Percentiles rank a stretch among this genome's conserved stretches.
Conservation (phyloP, 1,139 yeast genomes). For the Nakaseomyces nivariensis region DNA sequence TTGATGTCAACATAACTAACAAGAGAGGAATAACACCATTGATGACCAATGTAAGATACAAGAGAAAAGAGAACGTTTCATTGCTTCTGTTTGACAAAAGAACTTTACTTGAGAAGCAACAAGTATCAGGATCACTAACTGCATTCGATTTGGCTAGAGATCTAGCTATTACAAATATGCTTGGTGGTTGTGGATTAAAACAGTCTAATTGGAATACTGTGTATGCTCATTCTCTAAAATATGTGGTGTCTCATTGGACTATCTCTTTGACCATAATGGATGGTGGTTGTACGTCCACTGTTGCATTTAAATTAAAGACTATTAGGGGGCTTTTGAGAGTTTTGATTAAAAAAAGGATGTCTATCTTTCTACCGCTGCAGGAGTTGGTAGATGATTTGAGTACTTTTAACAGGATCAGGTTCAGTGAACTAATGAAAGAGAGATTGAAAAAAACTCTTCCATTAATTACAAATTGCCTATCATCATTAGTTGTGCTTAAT, state of each 20-base stretch:
- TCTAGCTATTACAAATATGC: conserved; percentile 12
- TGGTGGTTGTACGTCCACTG: not conserved
- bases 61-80: conserved; percentile 49
- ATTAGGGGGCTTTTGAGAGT: conserved; percentile 8
- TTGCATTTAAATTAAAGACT: conserved; percentile 4
- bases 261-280: not conserved
- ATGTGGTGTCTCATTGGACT: conserved; percentile 10
- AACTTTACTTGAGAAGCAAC: conserved; percentile 36
- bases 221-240: conserved; percentile 12
- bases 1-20: conserved; percentile 59
- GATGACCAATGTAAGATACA: conserved; percentile 61
- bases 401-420: not conserved
- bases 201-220: conserved; percentile 10
- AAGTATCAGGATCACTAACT: conserved; percentile 29
- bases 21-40: conserved; percentile 55
- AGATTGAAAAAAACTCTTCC: conserved; percentile 10
- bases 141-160: conserved; percentile 48
- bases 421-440: conserved; percentile 9
- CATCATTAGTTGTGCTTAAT: conserved; percentile 11
- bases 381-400: conserved; percentile 7
- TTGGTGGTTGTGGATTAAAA: conserved; percentile 13
- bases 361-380: conserved; percentile 8
- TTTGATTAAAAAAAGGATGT: conserved; percentile 5
- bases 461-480: conserved; percentile 12
- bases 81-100: conserved; percentile 39